Percentiles rank a stretch among this genome's conserved stretches.
Conservation (phyloP, 306 rosid genomes). For the Comarum palustre region DNA sequence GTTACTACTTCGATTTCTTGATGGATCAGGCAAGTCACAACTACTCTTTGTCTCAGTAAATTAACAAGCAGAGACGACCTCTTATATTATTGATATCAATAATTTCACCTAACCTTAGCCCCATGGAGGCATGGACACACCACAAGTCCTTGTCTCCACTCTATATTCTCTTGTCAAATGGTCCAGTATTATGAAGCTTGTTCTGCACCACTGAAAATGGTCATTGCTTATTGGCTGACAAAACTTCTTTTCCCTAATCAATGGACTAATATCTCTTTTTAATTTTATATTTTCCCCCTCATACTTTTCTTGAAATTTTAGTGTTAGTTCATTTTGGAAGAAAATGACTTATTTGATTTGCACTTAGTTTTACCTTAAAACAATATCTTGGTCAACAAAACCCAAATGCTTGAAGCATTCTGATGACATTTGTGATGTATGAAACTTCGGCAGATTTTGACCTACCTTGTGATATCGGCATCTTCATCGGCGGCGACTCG, state of each 20-base stretch:
- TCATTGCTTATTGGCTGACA: background rate
- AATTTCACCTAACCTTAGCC: constrained; percentile 27
- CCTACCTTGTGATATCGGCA: constrained; percentile 81
- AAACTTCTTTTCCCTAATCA: background rate
- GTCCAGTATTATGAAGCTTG: background rate
- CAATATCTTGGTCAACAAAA: background rate
- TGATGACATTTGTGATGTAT: background rate
- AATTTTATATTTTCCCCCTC: background rate
- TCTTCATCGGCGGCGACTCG: constrained; percentile 85
- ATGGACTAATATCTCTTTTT: background rate
- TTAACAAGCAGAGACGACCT: background rate
- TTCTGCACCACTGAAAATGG: background rate
- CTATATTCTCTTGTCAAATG: background rate
- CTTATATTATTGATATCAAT: background rate
- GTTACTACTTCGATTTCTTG: constrained; percentile 50
- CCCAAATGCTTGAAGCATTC: background rate
- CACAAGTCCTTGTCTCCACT: background rate
- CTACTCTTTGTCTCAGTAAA: background rate
- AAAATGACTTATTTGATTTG: background rate
- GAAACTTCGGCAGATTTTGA: constrained; percentile 45
- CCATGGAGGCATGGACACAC: background rate
- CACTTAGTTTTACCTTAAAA: background rate
- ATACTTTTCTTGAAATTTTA: background rate
- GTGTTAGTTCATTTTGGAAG: background rate
- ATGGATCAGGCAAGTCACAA: constrained; percentile 70